phyloP scores from a whole-genome alignment of 768 basidiomycete genomes.

The Dioszegia hungarica region DNA sequence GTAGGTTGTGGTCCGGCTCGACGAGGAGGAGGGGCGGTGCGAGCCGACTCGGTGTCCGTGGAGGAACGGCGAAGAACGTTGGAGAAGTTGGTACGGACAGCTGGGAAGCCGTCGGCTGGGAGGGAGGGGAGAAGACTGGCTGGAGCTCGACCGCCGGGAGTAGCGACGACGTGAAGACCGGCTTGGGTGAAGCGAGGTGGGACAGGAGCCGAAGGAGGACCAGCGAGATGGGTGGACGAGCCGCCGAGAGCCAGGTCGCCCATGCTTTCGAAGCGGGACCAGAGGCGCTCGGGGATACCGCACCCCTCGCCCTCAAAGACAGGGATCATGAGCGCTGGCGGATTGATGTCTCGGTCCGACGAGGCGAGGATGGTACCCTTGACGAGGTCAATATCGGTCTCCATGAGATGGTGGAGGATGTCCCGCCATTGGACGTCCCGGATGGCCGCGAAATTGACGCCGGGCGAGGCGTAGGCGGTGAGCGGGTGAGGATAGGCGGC shows the following conservation, averaged over 20 bases:
- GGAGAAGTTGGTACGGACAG: background rate
- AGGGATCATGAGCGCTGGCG: slow-evolving; percentile 17
- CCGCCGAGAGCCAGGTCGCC: slow-evolving; percentile 5
- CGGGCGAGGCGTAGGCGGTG: slow-evolving; percentile 37
- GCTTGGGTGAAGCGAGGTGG: slow-evolving; percentile 6
- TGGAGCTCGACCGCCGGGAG: background rate
- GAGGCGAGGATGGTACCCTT: slow-evolving; percentile 32
- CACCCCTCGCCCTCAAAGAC: slow-evolving; percentile 25
- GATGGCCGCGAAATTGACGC: slow-evolving; percentile 27
- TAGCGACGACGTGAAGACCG: slow-evolving; percentile 4
- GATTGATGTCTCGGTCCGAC: slow-evolving; percentile 14
- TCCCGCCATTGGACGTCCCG: slow-evolving; percentile 18
- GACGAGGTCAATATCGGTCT: slow-evolving; percentile 13
- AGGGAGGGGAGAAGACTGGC: background rate
- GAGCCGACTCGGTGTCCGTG: background rate
- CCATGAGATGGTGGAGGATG: slow-evolving; percentile 14
- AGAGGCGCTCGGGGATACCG: slow-evolving; percentile 36
- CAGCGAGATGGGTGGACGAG: background rate
- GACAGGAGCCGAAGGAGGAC: background rate
- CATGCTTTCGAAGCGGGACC: slow-evolving; percentile 26
- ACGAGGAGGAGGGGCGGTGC: background rate
- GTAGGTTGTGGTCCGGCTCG: background rate
- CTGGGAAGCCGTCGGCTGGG: background rate
- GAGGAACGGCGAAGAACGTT: slow-evolving; percentile 2
- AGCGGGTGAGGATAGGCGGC: slow-evolving; percentile 38